Conservation (phyloP, 129 eudicot species). For the Flaveria sonorensis region DNA sequence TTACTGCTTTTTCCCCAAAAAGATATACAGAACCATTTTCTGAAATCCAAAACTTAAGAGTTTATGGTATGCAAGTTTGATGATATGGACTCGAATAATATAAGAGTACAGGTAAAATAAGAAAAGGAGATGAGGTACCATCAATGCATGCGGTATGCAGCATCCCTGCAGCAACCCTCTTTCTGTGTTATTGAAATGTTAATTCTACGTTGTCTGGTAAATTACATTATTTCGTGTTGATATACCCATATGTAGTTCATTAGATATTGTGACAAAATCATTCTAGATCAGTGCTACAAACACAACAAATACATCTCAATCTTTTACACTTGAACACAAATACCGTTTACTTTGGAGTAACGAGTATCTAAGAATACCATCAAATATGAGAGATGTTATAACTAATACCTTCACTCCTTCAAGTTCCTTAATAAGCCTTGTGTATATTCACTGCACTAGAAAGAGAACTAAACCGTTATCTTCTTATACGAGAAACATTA, state of each 20-base stretch:
- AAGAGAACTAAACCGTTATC: neutral
- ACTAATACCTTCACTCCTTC: conserved; percentile 76
- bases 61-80: neutral
- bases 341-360: neutral
- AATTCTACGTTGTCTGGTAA: neutral
- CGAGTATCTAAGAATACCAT: neutral
- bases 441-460: conserved; percentile 74
- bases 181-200: conserved; percentile 41
- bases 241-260: neutral
- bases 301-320: conserved; percentile 3
- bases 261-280: neutral
- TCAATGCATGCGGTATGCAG: conserved; percentile 88
- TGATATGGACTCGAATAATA: neutral
- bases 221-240: neutral
- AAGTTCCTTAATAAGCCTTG: conserved; percentile 85
- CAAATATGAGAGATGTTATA: neutral
- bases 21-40: conserved; percentile 76
- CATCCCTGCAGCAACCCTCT: conserved; percentile 88
- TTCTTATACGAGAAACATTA: conserved; percentile 3
- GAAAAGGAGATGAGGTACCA: conserved; percentile 46
- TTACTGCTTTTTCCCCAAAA: conserved; percentile 82
- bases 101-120: neutral
- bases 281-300: neutral
- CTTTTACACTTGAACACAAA: neutral
- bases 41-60: conserved; percentile 35